Evolutionary conservation across 179 eudicot species (phyloP), one percentile per base, ranked within the genome.

Genomic region (Carnegiea gigantea): DNA sequence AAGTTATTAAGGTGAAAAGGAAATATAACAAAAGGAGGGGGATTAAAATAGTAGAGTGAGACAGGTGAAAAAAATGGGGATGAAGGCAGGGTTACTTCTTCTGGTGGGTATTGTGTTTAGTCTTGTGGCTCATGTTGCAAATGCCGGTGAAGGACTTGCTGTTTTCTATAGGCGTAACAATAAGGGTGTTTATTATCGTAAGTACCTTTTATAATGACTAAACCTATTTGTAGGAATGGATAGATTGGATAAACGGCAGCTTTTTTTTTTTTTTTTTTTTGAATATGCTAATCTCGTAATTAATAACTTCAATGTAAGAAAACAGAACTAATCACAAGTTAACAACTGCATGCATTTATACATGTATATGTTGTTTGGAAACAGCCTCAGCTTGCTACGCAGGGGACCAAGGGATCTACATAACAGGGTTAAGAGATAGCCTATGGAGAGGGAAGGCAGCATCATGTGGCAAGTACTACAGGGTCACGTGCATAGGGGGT

Each of bases 391-490:
- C 76, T 17, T 73, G 76, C 51, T 38, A 44, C 28, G 26, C 48
- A 15, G 49, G 51, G 15, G 14, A 40, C 53, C 23, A 17, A 1
- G 76, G 76, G 40, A 38, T 8, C 3, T 38, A 38, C 4, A 49
- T 73, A 44, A 17, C 76, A 18, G 76, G 76, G 49, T 38, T 73
- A 49, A 6, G 51, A 0, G 10, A 73, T 21, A 6, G 23, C 12
- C 53, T 73, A 40, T 73, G 76, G 76, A 7, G 53, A 38, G 76
- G 76, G 5, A 38, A 74, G 44, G 44, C 44, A 40, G 44, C 44
- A 74, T 44, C 77, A 21, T 74, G 77, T 74, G 77, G 77, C 57
- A 43, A n/a, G 59, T n/a, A 43, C 21, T 74, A 43, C 18, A 44
- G 36, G 20, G 77, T 74, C 33, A 74, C 57, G 17, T 74, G 77